Base-by-base conservation (phyloP, 2,329 filamentous ascomycete species). In the Macrophomina pseudophaseolina region DNA sequence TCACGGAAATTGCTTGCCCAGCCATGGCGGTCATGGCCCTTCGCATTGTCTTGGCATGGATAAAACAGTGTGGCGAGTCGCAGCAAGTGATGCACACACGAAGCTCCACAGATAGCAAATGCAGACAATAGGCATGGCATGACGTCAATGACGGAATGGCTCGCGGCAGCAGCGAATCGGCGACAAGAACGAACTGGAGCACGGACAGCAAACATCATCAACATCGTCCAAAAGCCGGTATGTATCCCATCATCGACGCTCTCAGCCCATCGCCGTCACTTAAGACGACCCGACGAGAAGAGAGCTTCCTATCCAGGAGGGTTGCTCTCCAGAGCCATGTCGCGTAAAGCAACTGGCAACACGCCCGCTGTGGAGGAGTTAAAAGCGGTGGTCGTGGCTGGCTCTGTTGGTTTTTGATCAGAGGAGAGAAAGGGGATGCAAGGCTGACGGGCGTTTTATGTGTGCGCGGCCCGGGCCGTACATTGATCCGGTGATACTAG, bases 381-480 rank as follows among this genome's bases (percentile, higher is more conserved):
- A 67, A 64, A 23, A 64, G 60, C 66, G 66, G 66, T 64, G 66
- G 66, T 67, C 66, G 66, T 67, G 66, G 66, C 66, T 67, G 59
- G 65, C 66, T 67, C 66, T 59, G 66, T 64, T 67, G 51, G 38
- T 30, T 67, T 67, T 67, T 67, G 66, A 67, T 67, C 66, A 35
- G 52, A 56, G 38, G 49, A 58, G 59, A 40, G 38, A 64, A 66
- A 40, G 56, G 48, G 58, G 65, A 35, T 62, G 35, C 23, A 63
- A 52, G 58, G 52, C 30, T 14, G 33, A 23, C 38, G 16, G 11
- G 58, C 18, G 14, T 66, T 66, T 66, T 66, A 52, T 53, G 42
- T 40, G 54, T 56, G 44, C n/a, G 52, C 44, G 35, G 54, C 14
- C 33, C 63, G 63, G 52, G 52, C 63, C 63, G 51, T 23, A 6